Evolutionary conservation across 306 rosid species (phyloP).

Genomic region (Inga oerstediana): DNA sequence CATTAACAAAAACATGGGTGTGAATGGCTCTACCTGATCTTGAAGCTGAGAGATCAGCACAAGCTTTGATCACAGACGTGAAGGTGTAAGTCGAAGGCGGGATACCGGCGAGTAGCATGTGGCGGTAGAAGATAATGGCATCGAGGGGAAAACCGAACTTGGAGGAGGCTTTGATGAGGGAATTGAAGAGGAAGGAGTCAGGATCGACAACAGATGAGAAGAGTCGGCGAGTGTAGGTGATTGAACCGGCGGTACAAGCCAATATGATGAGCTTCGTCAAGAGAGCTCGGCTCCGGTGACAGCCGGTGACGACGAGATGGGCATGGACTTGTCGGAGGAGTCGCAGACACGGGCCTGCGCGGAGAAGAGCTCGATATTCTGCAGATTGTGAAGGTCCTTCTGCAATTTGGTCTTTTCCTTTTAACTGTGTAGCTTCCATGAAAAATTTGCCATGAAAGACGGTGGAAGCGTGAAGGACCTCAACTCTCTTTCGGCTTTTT

Average conservation of each 20-base stretch:
- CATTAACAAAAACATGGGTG: constrained; percentile 64
- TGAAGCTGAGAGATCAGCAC: constrained; percentile 65
- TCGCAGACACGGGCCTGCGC: constrained; percentile 63
- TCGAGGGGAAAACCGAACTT: constrained; percentile 59
- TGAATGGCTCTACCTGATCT: constrained; percentile 55
- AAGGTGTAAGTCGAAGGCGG: constrained; percentile 70
- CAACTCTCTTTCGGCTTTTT: neutral
- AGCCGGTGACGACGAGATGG: constrained; percentile 67
- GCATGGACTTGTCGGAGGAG: constrained; percentile 77
- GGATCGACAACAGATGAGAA: constrained; percentile 31
- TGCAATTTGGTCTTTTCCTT: constrained; percentile 10
- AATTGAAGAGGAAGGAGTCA: constrained; percentile 8
- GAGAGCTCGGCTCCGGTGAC: constrained; percentile 64
- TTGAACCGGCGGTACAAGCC: constrained; percentile 74
- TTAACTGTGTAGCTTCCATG: constrained; percentile 48
- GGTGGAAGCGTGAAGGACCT: neutral
- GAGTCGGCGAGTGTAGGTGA: constrained; percentile 47
- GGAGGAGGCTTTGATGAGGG: constrained; percentile 62
- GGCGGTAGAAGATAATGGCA: constrained; percentile 60
- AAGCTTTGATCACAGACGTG: constrained; percentile 88
- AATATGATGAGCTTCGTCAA: constrained; percentile 77
- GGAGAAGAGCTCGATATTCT: constrained; percentile 58
- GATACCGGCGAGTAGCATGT: constrained; percentile 55
- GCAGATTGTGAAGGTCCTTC: constrained; percentile 45
- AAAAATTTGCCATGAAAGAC: constrained; percentile 21